Evolutionary conservation across 345 rosid genomes (phyloP).

Genomic region (Pistacia atlantica): DNA sequence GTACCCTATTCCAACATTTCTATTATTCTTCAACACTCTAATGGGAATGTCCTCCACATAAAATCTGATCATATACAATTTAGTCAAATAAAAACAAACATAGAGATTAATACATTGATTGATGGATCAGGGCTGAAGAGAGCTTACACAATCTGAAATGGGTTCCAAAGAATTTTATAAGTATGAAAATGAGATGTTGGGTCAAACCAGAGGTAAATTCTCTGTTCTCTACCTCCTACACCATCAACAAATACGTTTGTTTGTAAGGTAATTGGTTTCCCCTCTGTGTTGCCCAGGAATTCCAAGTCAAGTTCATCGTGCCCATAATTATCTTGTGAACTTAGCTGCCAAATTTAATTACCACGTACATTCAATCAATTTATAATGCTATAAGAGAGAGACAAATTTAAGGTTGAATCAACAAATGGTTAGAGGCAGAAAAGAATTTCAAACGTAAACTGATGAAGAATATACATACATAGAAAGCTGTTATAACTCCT

Average conservation of each 20-base stretch:
- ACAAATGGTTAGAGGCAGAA: no score
- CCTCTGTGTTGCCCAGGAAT: slow-evolving; percentile 66
- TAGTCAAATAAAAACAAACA: no score
- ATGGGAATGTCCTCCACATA: slow-evolving; percentile 65
- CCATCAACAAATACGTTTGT: slow-evolving; percentile 65
- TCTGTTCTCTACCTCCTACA: slow-evolving; percentile 62
- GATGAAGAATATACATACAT: slow-evolving; percentile 32
- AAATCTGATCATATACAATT: slow-evolving; percentile 35
- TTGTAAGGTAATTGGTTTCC: slow-evolving; percentile 52
- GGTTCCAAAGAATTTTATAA: slow-evolving; percentile 72
- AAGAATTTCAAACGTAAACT: no score
- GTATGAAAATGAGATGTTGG: slow-evolving; percentile 57
- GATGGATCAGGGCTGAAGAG: background rate
- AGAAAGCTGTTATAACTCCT: slow-evolving; percentile 68
- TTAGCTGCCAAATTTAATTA: slow-evolving; percentile 33
- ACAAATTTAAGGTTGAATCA: no score
- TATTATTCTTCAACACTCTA: slow-evolving; percentile 68
- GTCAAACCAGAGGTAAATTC: slow-evolving; percentile 64
- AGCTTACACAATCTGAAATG: slow-evolving; percentile 69
- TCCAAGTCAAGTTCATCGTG: slow-evolving; percentile 79
- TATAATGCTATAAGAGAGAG: no score
- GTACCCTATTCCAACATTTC: slow-evolving; percentile 41
- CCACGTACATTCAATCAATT: background rate
- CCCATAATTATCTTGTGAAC: slow-evolving; percentile 34
- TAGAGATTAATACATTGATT: background rate